phyloP scores from a whole-genome alignment of 768 basidiomycete species.

The Chalciporus chontae region DNA sequence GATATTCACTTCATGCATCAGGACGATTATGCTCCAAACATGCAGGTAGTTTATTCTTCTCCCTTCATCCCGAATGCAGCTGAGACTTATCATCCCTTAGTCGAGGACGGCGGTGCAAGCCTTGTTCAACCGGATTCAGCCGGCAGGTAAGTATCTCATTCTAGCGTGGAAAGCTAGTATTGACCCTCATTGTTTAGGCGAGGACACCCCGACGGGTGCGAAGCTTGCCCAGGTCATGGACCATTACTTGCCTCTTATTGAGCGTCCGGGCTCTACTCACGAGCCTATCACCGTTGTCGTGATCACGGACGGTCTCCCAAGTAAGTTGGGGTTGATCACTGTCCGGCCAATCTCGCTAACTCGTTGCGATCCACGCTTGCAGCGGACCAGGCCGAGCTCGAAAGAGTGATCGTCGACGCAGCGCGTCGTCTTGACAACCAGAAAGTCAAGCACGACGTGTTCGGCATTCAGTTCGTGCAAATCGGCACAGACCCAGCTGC shows the following conservation, averaged over 20 bases:
- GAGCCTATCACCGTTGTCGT: constrained; percentile 36
- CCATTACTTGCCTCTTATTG: constrained; percentile 34
- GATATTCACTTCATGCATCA: constrained; percentile 44
- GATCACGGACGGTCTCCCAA: constrained; percentile 40
- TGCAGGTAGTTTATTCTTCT: constrained; percentile 16
- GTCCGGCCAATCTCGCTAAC: not conserved
- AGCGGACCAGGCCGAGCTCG: constrained; percentile 29
- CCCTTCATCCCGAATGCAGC: not conserved
- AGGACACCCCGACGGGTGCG: constrained; percentile 38
- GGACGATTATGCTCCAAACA: constrained; percentile 26
- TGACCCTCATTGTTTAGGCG: constrained; percentile 10
- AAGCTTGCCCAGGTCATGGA: constrained; percentile 36
- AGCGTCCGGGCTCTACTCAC: constrained; percentile 25
- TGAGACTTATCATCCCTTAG: constrained; percentile 10
- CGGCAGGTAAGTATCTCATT: constrained; percentile 16
- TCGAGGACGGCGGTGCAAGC: constrained; percentile 18
- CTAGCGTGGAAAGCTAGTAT: not conserved
- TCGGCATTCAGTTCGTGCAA: constrained; percentile 47
- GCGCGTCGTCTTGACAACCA: constrained; percentile 39
- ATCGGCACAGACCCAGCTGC: constrained; percentile 39
- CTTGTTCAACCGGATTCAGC: constrained; percentile 25
- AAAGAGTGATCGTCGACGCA: constrained; percentile 32
- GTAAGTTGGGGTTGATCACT: constrained; percentile 17
- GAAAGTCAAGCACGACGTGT: constrained; percentile 33
- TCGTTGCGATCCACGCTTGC: not conserved